A percentile compares a stretch with the other conserved stretches of the same genome.
Evolutionary conservation across 169 alveolate genomes (phyloP).

Genomic region (Plasmodium vivax): DNA sequence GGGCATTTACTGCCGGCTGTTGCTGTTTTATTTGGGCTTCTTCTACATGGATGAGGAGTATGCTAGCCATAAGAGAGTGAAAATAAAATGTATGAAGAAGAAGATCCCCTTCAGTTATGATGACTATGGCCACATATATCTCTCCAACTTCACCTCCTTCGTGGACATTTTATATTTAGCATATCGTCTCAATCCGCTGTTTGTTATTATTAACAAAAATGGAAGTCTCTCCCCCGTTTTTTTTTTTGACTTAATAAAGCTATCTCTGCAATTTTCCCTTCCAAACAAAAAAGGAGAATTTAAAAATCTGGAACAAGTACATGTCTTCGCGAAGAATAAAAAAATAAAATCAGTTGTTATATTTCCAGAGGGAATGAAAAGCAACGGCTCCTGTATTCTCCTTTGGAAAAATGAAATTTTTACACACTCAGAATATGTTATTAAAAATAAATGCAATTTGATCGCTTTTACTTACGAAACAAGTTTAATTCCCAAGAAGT

Average conservation of each 20-base stretch:
- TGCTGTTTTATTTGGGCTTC: slow-evolving; percentile 54
- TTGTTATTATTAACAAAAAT: slow-evolving; percentile 47
- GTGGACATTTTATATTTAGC: slow-evolving; percentile 69
- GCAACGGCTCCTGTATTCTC: slow-evolving; percentile 58
- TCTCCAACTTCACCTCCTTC: slow-evolving; percentile 60
- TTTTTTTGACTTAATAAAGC: slow-evolving; percentile 41
- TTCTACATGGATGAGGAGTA: slow-evolving; percentile 56
- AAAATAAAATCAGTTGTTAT: slow-evolving; percentile 51
- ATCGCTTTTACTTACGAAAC: slow-evolving; percentile 53
- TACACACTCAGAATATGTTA: slow-evolving; percentile 22
- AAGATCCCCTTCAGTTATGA: slow-evolving; percentile 51
- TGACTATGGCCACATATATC: slow-evolving; percentile 65
- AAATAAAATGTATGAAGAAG: slow-evolving; percentile 43
- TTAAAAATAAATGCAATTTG: slow-evolving; percentile 42
- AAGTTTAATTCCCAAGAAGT: slow-evolving; percentile 15
- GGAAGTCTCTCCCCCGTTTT: slow-evolving; percentile 50
- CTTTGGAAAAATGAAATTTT: slow-evolving; percentile 69
- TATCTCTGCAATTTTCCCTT: slow-evolving; percentile 56
- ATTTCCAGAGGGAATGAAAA: slow-evolving; percentile 71
- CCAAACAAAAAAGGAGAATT: slow-evolving; percentile 45
- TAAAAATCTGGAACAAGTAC: slow-evolving; percentile 63
- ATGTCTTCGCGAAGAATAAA: slow-evolving; percentile 40
- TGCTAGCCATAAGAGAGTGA: slow-evolving; percentile 62
- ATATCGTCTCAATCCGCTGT: slow-evolving; percentile 50
- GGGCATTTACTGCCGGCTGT: slow-evolving; percentile 35